Percentiles rank a stretch among this genome's conserved stretches.
Conservation (phyloP, 1,284 basidiomycete species). For the Leccinum solheimii region DNA sequence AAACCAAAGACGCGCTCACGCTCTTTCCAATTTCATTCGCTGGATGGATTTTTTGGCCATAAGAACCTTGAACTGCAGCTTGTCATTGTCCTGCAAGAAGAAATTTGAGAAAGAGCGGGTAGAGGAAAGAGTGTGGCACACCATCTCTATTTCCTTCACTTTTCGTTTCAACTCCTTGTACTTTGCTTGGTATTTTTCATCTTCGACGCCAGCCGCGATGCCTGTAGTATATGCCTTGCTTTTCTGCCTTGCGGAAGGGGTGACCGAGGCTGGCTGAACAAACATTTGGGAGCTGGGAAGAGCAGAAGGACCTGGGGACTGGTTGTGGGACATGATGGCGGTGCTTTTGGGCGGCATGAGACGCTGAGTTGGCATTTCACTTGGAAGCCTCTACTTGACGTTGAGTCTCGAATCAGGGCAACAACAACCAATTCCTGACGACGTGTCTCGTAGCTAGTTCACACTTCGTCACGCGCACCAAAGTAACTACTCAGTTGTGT, state of each 20-base stretch:
- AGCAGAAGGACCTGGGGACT: constrained; percentile 49
- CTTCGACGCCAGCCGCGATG: constrained; percentile 79
- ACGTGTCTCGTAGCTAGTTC: constrained; percentile 6
- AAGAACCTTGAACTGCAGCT: constrained; percentile 78
- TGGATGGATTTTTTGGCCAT: constrained; percentile 85
- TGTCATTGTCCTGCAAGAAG: constrained; percentile 77
- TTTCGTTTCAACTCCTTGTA: constrained; percentile 90
- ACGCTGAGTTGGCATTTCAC: constrained; percentile 32
- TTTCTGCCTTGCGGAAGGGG: constrained; percentile 48
- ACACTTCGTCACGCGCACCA: constrained; percentile 1
- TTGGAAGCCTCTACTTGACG: constrained; percentile 27
- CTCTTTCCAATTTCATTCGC: constrained; percentile 85
- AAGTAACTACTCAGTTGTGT: background rate
- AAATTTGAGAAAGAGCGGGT: constrained; percentile 1
- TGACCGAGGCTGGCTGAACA: constrained; percentile 28
- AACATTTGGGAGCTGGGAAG: constrained; percentile 33
- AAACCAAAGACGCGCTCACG: constrained; percentile 57
- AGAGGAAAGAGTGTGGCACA: constrained; percentile 40
- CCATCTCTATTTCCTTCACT: constrained; percentile 84
- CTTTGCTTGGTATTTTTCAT: constrained; percentile 85
- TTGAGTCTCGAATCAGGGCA: constrained; percentile 29
- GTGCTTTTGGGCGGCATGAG: constrained; percentile 35
- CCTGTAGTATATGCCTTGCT: constrained; percentile 54
- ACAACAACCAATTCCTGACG: constrained; percentile 4
- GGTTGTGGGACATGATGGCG: constrained; percentile 54